Evolutionary conservation across 331 rosid genomes (phyloP).

Genomic region (Arachis monticola): DNA sequence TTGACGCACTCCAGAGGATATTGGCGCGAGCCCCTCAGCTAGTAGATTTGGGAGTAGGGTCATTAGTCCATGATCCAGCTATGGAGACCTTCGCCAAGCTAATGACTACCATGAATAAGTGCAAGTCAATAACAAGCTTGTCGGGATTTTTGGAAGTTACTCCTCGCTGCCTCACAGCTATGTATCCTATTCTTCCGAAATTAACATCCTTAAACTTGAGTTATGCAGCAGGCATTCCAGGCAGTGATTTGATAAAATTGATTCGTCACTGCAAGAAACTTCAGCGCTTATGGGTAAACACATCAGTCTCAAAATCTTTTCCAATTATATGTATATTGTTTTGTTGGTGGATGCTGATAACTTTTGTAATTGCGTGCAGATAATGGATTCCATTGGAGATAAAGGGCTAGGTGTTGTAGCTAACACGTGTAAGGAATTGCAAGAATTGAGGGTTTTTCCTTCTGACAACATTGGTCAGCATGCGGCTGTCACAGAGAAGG

Average conservation of each 20-base stretch:
- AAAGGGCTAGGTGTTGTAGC: constrained; percentile 81
- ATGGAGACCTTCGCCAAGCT: constrained; percentile 57
- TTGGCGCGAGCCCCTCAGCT: constrained; percentile 74
- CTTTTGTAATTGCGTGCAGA: constrained; percentile 48
- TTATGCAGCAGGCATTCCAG: constrained; percentile 79
- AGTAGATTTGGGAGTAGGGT: constrained; percentile 82
- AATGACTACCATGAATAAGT: constrained; percentile 53
- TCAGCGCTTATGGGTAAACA: constrained; percentile 85
- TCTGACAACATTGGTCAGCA: constrained; percentile 60
- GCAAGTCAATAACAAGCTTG: constrained; percentile 76
- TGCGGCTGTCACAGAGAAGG: constrained; percentile 78
- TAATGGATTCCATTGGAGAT: constrained; percentile 90
- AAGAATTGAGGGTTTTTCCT: constrained; percentile 92
- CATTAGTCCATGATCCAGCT: constrained; percentile 56
- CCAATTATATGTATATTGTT: background rate
- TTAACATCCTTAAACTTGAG: constrained; percentile 85
- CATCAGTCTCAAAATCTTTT: background rate
- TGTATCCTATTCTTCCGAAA: constrained; percentile 69
- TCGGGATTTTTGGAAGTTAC: constrained; percentile 87
- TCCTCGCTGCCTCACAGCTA: constrained; percentile 64
- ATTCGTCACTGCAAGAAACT: constrained; percentile 66
- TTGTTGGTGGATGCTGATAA: constrained; percentile 1
- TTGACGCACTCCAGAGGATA: constrained; percentile 64
- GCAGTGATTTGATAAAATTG: constrained; percentile 62
- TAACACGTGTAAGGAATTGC: constrained; percentile 71